Evolutionary conservation across 1,284 basidiomycete genomes (phyloP).

Genomic region (Malassezia caprae): DNA sequence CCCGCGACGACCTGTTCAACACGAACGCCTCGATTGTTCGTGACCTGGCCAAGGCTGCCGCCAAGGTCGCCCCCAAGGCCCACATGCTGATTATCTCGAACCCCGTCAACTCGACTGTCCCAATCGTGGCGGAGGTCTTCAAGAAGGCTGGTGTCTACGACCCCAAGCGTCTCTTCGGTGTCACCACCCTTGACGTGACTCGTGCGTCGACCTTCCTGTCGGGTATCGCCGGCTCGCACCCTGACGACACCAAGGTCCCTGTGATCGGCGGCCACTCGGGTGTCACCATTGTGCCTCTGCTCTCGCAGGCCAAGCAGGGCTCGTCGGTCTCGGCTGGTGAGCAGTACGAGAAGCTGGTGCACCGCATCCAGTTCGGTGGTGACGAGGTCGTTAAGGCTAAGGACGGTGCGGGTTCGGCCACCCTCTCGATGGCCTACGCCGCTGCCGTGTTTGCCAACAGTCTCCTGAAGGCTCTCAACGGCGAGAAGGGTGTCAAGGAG

Average conservation of each 20-base stretch:
- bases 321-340: conserved; percentile 52
- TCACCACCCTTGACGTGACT: conserved; percentile 94
- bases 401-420: conserved; percentile 74
- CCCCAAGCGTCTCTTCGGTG: conserved; percentile 61
- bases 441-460: conserved; percentile 56
- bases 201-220: conserved; percentile 85
- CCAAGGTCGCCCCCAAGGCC: conserved; percentile 76
- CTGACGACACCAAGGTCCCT: conserved; percentile 66
- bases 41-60: conserved; percentile 80
- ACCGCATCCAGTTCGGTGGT: conserved; percentile 87
- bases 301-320: conserved; percentile 77
- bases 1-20: conserved; percentile 98
- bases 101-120: conserved; percentile 73
- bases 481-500: conserved; percentile 73
- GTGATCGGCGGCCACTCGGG: conserved; percentile 96
- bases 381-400: conserved; percentile 89
- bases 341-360: conserved; percentile 53
- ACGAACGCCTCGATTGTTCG: conserved; percentile 92
- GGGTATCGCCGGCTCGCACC: conserved; percentile 54
- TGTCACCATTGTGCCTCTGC: conserved; percentile 87
- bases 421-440: conserved; percentile 77
- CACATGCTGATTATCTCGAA: conserved; percentile 87
- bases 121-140: conserved; percentile 86
- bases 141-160: conserved; percentile 90
- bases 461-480: conserved; percentile 72